Percentiles rank a stretch among this genome's conserved stretches.
Evolutionary conservation across 371 early-diverging fungal species (phyloP).

Genomic region (Mortierella sp.): DNA sequence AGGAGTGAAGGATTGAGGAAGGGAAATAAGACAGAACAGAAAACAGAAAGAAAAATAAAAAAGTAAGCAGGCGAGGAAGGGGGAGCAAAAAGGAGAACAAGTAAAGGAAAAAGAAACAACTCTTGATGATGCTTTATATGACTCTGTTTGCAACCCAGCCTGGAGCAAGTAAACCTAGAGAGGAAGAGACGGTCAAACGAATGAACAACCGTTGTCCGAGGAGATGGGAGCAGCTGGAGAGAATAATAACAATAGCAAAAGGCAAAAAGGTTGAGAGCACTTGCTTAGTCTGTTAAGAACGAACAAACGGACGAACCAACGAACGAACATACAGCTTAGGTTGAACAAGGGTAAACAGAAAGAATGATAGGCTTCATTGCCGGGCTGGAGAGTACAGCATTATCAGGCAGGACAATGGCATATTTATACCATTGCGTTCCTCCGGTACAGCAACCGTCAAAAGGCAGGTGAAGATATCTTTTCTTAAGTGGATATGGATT

Average conservation of each 20-base stretch:
- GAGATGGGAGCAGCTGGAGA: not conserved
- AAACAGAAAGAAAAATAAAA: not conserved
- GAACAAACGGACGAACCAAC: too few relatives aligned
- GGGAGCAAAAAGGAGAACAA: not conserved
- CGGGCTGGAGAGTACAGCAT: too few relatives aligned
- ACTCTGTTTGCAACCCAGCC: not conserved
- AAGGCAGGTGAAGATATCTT: too few relatives aligned
- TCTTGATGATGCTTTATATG: constrained; percentile 78
- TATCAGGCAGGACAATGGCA: too few relatives aligned
- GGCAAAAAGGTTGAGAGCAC: too few relatives aligned
- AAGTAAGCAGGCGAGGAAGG: not conserved
- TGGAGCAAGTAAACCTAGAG: not conserved
- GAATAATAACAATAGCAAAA: not conserved
- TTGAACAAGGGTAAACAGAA: too few relatives aligned
- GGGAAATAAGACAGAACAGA: not conserved
- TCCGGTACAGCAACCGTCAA: too few relatives aligned
- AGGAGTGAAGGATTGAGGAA: not conserved
- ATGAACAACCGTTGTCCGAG: not conserved
- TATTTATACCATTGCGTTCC: too few relatives aligned
- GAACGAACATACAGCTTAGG: too few relatives aligned
- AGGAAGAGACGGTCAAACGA: not conserved
- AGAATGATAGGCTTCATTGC: too few relatives aligned
- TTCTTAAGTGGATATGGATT: too few relatives aligned
- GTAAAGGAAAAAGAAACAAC: constrained; percentile 79
- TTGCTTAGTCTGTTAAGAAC: too few relatives aligned